phyloP scores from a whole-genome alignment of 768 basidiomycete genomes.

The Albatrellus ellisii region DNA sequence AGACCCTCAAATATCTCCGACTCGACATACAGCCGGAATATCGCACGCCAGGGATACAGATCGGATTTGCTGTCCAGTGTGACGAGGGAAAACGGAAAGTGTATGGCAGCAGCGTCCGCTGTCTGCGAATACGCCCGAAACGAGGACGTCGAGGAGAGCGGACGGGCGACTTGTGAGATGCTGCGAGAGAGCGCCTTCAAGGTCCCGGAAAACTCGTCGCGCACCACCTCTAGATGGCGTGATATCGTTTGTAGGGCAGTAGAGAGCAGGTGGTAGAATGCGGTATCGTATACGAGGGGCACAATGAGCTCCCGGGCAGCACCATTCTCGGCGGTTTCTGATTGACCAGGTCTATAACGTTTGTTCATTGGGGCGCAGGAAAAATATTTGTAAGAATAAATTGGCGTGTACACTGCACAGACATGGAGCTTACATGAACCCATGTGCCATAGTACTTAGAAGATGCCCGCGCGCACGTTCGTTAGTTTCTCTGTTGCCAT shows the following conservation, averaged over 20 bases:
- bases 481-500: too few relatives aligned
- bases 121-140: slow-evolving; percentile 23
- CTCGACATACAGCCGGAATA: slow-evolving; percentile 81
- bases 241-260: slow-evolving; percentile 43
- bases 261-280: slow-evolving; percentile 68
- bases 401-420: too few relatives aligned
- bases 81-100: slow-evolving; percentile 10
- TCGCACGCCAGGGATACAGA: slow-evolving; percentile 79
- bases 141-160: slow-evolving; percentile 20
- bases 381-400: too few relatives aligned
- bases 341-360: too few relatives aligned
- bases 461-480: too few relatives aligned
- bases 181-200: slow-evolving; percentile 33
- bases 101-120: slow-evolving; percentile 15
- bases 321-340: not conserved
- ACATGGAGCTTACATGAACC: too few relatives aligned
- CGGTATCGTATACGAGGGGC: slow-evolving; percentile 65
- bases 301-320: slow-evolving; percentile 51
- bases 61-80: slow-evolving; percentile 30
- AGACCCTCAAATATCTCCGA: slow-evolving; percentile 73
- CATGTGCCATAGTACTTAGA: too few relatives aligned
- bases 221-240: slow-evolving; percentile 36
- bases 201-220: slow-evolving; percentile 33
- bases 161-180: slow-evolving; percentile 22
- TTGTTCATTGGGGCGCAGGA: too few relatives aligned